These are phyloP conservation scores for Melianthus villosus DNA, from an alignment of 441 rosid genomes.

Conservation along the genomic window DNA sequence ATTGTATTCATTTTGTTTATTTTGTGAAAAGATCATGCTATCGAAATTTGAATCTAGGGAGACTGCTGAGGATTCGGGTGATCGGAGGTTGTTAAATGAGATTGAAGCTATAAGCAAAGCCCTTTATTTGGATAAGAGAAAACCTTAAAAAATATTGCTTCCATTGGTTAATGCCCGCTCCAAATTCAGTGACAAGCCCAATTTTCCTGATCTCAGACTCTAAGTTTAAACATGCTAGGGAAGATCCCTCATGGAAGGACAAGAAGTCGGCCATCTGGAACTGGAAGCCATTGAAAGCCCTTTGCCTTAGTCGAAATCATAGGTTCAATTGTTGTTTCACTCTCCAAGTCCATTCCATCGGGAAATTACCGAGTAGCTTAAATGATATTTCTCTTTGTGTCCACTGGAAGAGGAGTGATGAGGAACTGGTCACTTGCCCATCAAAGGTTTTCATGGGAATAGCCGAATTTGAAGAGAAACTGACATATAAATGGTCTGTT, in stretches of 20 bases:
- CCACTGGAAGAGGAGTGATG: conserved; percentile 84
- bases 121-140: conserved; percentile 44
- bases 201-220: conserved; percentile 19
- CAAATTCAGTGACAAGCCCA: conserved; percentile 28
- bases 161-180: conserved; percentile 18
- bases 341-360: conserved; percentile 59
- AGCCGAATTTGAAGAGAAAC: conserved; percentile 57
- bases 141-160: conserved; percentile 17
- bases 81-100: conserved; percentile 41
- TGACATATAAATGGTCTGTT: conserved; percentile 56
- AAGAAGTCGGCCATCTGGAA: conserved; percentile 77
- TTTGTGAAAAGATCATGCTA: conserved; percentile 41
- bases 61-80: conserved; percentile 33
- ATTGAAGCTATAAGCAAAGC: conserved; percentile 75
- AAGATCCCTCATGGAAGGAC: conserved; percentile 41
- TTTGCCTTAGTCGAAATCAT: conserved; percentile 50
- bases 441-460: conserved; percentile 41
- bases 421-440: conserved; percentile 37
- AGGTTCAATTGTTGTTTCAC: conserved; percentile 68
- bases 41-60: conserved; percentile 36
- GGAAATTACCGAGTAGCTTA: conserved; percentile 45
- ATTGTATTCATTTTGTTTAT: no score
- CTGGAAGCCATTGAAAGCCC: conserved; percentile 71
- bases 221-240: conserved; percentile 10
- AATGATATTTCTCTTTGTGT: conserved; percentile 44